phyloP scores from a whole-genome alignment of 805 yeast genomes.

The Candida xyloterini region DNA sequence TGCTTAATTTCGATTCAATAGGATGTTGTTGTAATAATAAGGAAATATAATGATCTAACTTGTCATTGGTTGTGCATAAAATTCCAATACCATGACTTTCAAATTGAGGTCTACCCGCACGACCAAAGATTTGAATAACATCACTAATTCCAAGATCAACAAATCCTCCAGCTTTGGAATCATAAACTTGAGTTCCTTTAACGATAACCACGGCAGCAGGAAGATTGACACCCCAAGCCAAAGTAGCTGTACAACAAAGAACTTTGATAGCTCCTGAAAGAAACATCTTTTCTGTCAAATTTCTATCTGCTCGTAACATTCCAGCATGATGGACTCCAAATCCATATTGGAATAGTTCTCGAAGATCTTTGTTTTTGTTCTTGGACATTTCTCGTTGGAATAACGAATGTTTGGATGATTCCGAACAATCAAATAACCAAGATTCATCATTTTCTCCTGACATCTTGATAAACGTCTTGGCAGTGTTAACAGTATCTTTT shows the following conservation, averaged over 20 bases:
- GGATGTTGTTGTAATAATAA: constrained; percentile 93
- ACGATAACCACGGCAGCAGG: constrained; percentile 98
- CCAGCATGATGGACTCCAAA: constrained; percentile 98
- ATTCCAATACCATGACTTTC: constrained; percentile 92
- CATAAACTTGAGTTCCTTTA: constrained; percentile 95
- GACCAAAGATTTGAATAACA: constrained; percentile 96
- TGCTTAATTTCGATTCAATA: constrained; percentile 79
- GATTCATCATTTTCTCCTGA: constrained; percentile 61
- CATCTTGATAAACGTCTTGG: constrained; percentile 64
- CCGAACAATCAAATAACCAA: constrained; percentile 56
- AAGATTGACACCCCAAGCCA: constrained; percentile 99
- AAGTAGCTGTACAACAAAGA: constrained; percentile 91
- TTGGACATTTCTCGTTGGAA: constrained; percentile 65
- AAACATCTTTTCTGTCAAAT: constrained; percentile 84
- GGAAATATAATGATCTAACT: constrained; percentile 83
- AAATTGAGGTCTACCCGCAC: constrained; percentile 99
- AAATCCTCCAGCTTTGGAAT: constrained; percentile 91
- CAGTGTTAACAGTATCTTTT: constrained; percentile 85
- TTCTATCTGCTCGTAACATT: constrained; percentile 86
- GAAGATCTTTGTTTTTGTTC: constrained; percentile 72
- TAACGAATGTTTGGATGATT: constrained; percentile 39
- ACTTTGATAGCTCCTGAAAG: constrained; percentile 82
- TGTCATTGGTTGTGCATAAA: constrained; percentile 77
- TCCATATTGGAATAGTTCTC: constrained; percentile 76
- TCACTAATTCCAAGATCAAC: constrained; percentile 93